Conservation (phyloP, 768 basidiomycete species). For the Leccinum truebloodii region DNA sequence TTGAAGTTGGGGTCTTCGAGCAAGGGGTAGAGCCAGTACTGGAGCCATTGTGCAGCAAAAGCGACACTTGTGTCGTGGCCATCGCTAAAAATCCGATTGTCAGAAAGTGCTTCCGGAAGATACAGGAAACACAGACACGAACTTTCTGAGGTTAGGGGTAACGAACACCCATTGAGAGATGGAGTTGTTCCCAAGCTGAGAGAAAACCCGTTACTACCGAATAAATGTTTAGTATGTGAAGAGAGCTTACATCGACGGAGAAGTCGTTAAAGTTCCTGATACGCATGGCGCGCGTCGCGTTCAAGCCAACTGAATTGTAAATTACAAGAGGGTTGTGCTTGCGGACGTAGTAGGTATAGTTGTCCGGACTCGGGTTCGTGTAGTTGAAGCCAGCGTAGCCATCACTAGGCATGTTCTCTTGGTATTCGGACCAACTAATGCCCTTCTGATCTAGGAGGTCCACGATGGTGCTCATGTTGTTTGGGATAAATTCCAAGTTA, state of each 20-base stretch:
- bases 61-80: slow-evolving; percentile 58
- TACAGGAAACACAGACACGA: slow-evolving; percentile 1
- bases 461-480: slow-evolving; percentile 55
- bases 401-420: slow-evolving; percentile 55
- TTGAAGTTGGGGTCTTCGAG: slow-evolving; percentile 55
- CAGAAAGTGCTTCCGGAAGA: not conserved
- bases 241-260: slow-evolving; percentile 44
- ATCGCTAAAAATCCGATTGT: slow-evolving; percentile 40
- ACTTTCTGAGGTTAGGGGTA: slow-evolving; percentile 53
- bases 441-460: slow-evolving; percentile 58
- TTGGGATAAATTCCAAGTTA: slow-evolving; percentile 33
- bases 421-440: slow-evolving; percentile 61
- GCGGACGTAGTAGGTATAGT: slow-evolving; percentile 51
- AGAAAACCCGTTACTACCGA: not conserved
- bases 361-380: slow-evolving; percentile 23
- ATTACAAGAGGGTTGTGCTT: slow-evolving; percentile 56
- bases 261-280: slow-evolving; percentile 65
- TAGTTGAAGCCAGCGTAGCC: slow-evolving; percentile 45
- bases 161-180: slow-evolving; percentile 61
- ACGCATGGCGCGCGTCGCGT: slow-evolving; percentile 40
- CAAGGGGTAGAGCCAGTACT: slow-evolving; percentile 51
- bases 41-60: slow-evolving; percentile 47
- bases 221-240: not conserved
- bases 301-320: slow-evolving; percentile 48
- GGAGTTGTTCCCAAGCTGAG: slow-evolving; percentile 37